Percentiles rank a stretch among this genome's conserved stretches.
Conservation (phyloP, 2,329 filamentous ascomycete species). For the Alternaria sp. region DNA sequence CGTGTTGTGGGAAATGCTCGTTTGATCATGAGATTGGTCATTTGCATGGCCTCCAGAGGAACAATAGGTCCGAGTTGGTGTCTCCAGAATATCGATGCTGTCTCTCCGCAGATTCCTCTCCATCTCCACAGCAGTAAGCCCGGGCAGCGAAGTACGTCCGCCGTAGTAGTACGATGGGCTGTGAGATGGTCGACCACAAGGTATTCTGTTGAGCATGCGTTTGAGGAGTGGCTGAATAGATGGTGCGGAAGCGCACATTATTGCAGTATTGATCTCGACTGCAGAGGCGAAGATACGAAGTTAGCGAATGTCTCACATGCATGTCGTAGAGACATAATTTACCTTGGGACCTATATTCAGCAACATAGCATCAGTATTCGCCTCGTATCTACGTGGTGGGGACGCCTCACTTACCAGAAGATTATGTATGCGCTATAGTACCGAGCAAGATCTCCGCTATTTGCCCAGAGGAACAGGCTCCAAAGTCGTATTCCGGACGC, state of each 20-base stretch:
- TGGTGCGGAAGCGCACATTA: constrained; percentile 35
- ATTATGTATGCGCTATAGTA: constrained; percentile 38
- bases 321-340: too few species aligned
- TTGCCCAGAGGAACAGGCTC: constrained; percentile 29
- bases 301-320: too few species aligned
- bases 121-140: constrained; percentile 3
- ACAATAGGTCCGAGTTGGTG: not conserved
- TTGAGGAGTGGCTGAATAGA: constrained; percentile 35
- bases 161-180: constrained; percentile 23
- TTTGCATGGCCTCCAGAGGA: not conserved
- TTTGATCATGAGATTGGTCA: not conserved
- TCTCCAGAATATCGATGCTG: constrained; percentile 9
- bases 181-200: constrained; percentile 12
- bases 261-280: constrained; percentile 39
- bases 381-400: not conserved
- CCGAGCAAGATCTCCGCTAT: constrained; percentile 11
- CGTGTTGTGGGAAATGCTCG: not conserved
- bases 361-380: not conserved
- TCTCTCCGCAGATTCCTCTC: not conserved
- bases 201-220: constrained; percentile 22
- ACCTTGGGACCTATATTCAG: constrained; percentile 16
- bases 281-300: too few species aligned
- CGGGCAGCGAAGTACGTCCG: not conserved
- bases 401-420: constrained; percentile 21
- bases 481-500: constrained; percentile 32